Evolutionary conservation across 2,329 filamentous ascomycete genomes (phyloP), one percentile per base, ranked within the genome.

Genomic region (Epichloe typhina): DNA sequence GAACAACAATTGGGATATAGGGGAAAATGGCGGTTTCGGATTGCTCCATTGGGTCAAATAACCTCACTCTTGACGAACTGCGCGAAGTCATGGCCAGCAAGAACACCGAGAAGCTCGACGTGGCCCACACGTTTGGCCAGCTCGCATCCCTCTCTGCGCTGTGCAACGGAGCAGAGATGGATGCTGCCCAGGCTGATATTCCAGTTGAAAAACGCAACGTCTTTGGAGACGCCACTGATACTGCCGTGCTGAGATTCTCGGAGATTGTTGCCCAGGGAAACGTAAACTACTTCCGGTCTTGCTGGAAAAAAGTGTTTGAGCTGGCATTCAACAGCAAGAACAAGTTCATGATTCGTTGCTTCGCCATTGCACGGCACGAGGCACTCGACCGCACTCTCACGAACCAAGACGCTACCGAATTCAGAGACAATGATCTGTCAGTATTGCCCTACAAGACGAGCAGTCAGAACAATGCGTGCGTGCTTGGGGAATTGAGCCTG

Each of bases 261-360:
- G 84, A 89, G 62, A 69, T 70, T 3, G 70, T 89, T 0, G 58
- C 57, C 2, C 54, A 57, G 0, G 76, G 76, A 0, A 69, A 77
- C 0, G 79, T 86, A 0, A 65, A 73, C 0, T 75, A 83, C 47
- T 67, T 84, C 5, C 76, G 81, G 7, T 70, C 72, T 13, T 71
- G 74, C 55, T 88, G 83, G 83, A 75, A 75, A 48, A 81, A 77
- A 49, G 74, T 77, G 2, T 88, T 81, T 57, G 80, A 84, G 50
- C 69, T 87, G 31, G 78, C 83, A 0, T 90, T 90, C 64, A 89
- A 89, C 68, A 87, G 83, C 67, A 87, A 87, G 70, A 89, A 88
- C 68, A 90, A 90, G 65, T 89, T 82, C 62, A 89, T 88, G 80
- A 77, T 89, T 50, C 74, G 79, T 36, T 75, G 82, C 0, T 76